Evolutionary conservation across 768 basidiomycete species (phyloP), one percentile per base, ranked within the genome.

Genomic region (Neoboletus magnificus): DNA sequence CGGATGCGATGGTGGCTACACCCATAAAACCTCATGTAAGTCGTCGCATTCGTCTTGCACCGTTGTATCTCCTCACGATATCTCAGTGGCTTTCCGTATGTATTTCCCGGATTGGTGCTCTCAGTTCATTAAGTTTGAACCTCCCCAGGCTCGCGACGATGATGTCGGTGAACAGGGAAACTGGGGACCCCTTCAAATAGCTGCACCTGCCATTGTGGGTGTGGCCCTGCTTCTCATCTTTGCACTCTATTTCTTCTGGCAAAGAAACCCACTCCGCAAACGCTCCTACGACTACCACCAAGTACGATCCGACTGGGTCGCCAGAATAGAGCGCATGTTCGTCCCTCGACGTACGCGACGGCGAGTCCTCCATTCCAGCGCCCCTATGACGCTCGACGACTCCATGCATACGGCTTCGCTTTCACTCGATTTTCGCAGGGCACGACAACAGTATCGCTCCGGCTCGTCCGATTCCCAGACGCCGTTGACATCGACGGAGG

Each of bases 161-260:
- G 46, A 18, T n/a, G n/a, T n/a, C 15, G 3, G n/a, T 23, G 35
- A 12, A 33, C 11, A 29, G 2, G 36, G 27, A 16, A 20, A 33
- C 18, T 74, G 72, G 72, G 48, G 48, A 15, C 7, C 70, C 15
- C 35, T 70, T 9, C 75, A 77, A 48, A 73, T 76, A 45, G 68
- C 65, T 11, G 41, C 65, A 0, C 75, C 76, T 8, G 62, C 66
- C 50, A 65, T 75, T 40, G 70, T 74, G 11, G 76, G 71, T 29
- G 61, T 65, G 5, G 62, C 32, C 37, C 65, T 76, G 16, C 43
- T 71, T 25, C 43, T 66, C 1, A 7, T 65, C 30, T 65, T 71
- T 33, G 50, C 35, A 18, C 54, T 25, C 33, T 63, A 61, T 33
- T 39, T 73, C 55, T 41, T 68, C 33, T 71, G 66, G 63, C 48